Percentiles rank a stretch among this genome's conserved stretches.
Conservation (phyloP, 2,329 filamentous ascomycete species). For the Exophiala sp. region DNA sequence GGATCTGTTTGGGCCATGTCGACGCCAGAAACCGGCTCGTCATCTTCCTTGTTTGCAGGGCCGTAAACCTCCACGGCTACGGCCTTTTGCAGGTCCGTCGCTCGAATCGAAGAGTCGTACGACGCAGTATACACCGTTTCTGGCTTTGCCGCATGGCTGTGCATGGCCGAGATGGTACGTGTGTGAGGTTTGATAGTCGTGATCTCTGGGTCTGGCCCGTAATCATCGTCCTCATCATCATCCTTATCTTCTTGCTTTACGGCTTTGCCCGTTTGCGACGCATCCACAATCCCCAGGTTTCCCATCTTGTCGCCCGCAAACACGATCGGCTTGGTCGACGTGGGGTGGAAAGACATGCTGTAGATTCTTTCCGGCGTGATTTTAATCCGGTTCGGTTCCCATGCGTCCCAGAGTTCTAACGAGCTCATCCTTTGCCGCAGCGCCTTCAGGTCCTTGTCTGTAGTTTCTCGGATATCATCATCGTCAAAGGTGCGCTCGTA, state of each 20-base stretch:
- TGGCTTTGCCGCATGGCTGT: conserved; percentile 65
- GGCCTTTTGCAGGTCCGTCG: conserved; percentile 74
- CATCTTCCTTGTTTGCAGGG: conserved; percentile 60
- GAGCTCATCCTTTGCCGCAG: conserved; percentile 70
- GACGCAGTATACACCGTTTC: conserved; percentile 78
- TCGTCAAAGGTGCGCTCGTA: conserved; percentile 79
- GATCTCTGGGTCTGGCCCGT: conserved; percentile 67
- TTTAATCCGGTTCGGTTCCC: conserved; percentile 83
- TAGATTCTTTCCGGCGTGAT: conserved; percentile 85
- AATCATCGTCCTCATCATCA: conserved; percentile 61
- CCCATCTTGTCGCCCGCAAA: conserved; percentile 95
- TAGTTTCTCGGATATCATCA: conserved; percentile 74
- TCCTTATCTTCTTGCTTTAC: conserved; percentile 42
- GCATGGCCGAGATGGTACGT: conserved; percentile 78
- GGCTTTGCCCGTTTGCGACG: conserved; percentile 55
- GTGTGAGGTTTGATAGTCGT: conserved; percentile 86
- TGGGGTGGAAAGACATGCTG: conserved; percentile 81
- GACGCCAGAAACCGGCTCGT: conserved; percentile 75
- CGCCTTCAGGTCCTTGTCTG: conserved; percentile 66
- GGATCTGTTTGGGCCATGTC: conserved; percentile 68
- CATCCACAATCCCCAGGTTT: conserved; percentile 84
- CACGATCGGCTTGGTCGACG: conserved; percentile 73
- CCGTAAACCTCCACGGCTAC: conserved; percentile 76
- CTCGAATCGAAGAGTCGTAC: conserved; percentile 87
- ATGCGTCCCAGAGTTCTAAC: conserved; percentile 74